A percentile compares a stretch with the other conserved stretches of the same genome.
phyloP scores from a whole-genome alignment of 2,329 filamentous ascomycete genomes.

The Aspergillus felis region DNA sequence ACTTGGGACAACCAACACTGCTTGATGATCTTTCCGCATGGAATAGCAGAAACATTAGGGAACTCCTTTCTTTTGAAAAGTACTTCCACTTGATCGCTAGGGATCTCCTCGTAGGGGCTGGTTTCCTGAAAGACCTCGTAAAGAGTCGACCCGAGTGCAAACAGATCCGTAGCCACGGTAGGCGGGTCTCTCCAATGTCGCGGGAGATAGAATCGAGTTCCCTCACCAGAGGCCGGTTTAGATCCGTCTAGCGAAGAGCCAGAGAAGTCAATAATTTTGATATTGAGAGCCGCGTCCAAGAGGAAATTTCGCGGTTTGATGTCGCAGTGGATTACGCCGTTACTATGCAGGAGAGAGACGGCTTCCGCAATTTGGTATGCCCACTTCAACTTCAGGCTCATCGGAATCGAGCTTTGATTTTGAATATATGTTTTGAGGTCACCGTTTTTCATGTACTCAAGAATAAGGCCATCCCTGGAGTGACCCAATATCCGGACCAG shows the following conservation, averaged over 20 bases:
- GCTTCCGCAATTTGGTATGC: conserved; percentile 32
- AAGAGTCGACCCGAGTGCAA: conserved; percentile 18
- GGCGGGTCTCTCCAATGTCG: conserved; percentile 16
- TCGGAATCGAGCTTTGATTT: conserved; percentile 10
- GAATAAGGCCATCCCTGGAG: conserved; percentile 11
- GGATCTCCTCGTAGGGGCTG: conserved; percentile 16
- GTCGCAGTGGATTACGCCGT: conserved; percentile 40
- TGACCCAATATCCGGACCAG: conserved; percentile 10
- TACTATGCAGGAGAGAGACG: conserved; percentile 33
- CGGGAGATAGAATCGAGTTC: conserved; percentile 15
- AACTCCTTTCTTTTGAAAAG: conserved; percentile 13
- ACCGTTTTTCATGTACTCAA: conserved; percentile 14
- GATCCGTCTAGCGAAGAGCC: conserved; percentile 12
- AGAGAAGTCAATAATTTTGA: conserved; percentile 30
- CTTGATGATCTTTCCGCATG: conserved; percentile 16
- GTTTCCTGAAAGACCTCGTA: conserved; percentile 15
- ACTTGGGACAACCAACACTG: conserved; percentile 18
- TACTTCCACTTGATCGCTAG: conserved; percentile 16
- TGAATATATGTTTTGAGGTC: conserved; percentile 13
- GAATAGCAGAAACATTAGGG: conserved; percentile 14
- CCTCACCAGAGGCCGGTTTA: conserved; percentile 6
- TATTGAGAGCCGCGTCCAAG: conserved; percentile 30
- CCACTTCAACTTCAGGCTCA: conserved; percentile 23
- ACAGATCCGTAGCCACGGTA: conserved; percentile 16
- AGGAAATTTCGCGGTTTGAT: conserved; percentile 40